Percentiles rank a stretch among this genome's conserved stretches.
Evolutionary conservation across 495 filamentous ascomycete genomes (phyloP).

Genomic region (Gamarada debralockiae): DNA sequence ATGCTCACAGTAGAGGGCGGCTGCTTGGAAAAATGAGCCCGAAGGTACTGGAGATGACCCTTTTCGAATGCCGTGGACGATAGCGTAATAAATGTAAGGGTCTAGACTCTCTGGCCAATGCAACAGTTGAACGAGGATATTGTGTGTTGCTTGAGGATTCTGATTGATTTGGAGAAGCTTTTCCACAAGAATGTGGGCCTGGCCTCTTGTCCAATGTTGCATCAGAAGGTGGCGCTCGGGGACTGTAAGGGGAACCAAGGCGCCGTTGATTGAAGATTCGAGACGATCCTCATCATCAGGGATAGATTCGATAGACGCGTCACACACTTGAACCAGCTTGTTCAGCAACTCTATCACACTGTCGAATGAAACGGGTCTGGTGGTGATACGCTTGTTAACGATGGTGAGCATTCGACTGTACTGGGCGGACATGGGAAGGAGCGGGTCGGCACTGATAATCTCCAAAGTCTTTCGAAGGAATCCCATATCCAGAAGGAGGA

Average conservation of each 20-base stretch:
- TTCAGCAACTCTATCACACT: constrained; percentile 53
- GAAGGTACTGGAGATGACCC: not conserved
- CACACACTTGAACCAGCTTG: constrained; percentile 32
- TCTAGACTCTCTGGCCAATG: constrained; percentile 24
- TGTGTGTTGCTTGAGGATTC: constrained; percentile 36
- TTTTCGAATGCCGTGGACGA: constrained; percentile 18
- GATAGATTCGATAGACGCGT: constrained; percentile 9
- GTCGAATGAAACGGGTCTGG: constrained; percentile 47
- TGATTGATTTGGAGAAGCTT: constrained; percentile 47
- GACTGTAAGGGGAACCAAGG: constrained; percentile 32
- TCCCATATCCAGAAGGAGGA: constrained; percentile 48
- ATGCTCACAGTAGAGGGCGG: constrained; percentile 24
- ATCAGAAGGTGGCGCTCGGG: constrained; percentile 41
- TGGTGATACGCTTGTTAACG: constrained; percentile 46
- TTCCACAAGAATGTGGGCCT: constrained; percentile 43
- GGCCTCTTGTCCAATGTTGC: constrained; percentile 33
- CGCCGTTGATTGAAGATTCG: constrained; percentile 1
- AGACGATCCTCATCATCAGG: constrained; percentile 13
- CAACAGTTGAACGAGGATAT: constrained; percentile 41
- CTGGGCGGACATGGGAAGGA: constrained; percentile 36
- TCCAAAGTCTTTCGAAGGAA: constrained; percentile 56
- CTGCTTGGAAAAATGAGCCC: constrained; percentile 22
- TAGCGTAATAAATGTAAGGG: constrained; percentile 13
- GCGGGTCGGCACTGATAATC: constrained; percentile 58
- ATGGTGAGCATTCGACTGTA: constrained; percentile 36